Evolutionary conservation across 805 yeast species (phyloP).

Genomic region (Komagataella kurtzmanii): DNA sequence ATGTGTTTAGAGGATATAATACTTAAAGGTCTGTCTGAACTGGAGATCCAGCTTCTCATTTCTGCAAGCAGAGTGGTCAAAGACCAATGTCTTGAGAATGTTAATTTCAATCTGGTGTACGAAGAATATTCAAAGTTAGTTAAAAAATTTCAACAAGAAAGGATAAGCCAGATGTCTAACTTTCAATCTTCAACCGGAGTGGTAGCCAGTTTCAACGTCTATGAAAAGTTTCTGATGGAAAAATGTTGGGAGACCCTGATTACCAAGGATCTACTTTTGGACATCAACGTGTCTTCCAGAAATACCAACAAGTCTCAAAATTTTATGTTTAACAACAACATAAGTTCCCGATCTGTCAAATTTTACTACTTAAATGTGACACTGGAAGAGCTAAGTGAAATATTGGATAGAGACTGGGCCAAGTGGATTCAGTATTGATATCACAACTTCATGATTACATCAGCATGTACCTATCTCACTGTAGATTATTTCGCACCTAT

Average conservation of each 20-base stretch:
- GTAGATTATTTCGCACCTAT: not conserved
- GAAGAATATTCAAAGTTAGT: constrained; percentile 59
- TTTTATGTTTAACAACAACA: constrained; percentile 4
- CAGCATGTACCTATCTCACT: not conserved
- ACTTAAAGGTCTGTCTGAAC: constrained; percentile 38
- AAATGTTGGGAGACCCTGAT: constrained; percentile 67
- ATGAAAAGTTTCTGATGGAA: constrained; percentile 49
- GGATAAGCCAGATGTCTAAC: constrained; percentile 12
- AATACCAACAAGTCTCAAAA: constrained; percentile 9
- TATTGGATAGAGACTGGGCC: not conserved
- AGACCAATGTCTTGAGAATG: constrained; percentile 32
- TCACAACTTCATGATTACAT: not conserved
- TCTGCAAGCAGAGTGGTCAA: constrained; percentile 62
- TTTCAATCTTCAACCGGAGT: constrained; percentile 19
- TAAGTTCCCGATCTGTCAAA: constrained; percentile 22
- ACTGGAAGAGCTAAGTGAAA: constrained; percentile 19
- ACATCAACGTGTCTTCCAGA: constrained; percentile 5
- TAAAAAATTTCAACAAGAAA: constrained; percentile 24
- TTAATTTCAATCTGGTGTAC: constrained; percentile 66
- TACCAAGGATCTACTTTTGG: constrained; percentile 33
- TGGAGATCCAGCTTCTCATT: constrained; percentile 60
- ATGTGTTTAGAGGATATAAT: constrained; percentile 6
- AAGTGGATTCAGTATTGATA: not conserved
- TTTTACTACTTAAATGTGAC: constrained; percentile 38
- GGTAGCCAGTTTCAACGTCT: constrained; percentile 32